A percentile compares a stretch with the other conserved stretches of the same genome.
Conservation (phyloP, 2,329 filamentous ascomycete species). For the Chaetoscypha palmicola region DNA sequence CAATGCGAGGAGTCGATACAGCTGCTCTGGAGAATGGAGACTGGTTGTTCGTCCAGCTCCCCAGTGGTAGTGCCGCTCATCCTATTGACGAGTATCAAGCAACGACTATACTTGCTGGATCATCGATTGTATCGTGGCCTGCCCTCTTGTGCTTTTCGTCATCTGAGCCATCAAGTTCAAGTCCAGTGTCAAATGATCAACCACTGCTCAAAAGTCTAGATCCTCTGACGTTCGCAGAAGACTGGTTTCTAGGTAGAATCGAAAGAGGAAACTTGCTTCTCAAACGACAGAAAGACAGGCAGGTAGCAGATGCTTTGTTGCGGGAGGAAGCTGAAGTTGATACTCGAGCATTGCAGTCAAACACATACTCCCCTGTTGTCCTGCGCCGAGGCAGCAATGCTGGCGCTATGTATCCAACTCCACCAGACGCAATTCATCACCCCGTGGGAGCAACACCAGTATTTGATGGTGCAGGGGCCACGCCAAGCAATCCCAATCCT, state of each 20-base stretch:
- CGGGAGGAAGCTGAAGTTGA: slow-evolving; percentile 40
- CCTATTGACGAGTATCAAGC: slow-evolving; percentile 21
- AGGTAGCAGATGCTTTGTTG: slow-evolving; percentile 30
- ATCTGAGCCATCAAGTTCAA: slow-evolving; percentile 10
- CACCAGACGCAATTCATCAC: slow-evolving; percentile 57
- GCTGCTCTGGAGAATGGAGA: slow-evolving; percentile 25
- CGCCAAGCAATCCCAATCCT: slow-evolving; percentile 41
- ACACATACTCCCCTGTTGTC: slow-evolving; percentile 45
- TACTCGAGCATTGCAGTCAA: slow-evolving; percentile 37
- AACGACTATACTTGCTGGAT: slow-evolving; percentile 20
- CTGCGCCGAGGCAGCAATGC: slow-evolving; percentile 43
- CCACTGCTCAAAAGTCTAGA: slow-evolving; percentile 18
- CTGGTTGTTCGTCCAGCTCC: slow-evolving; percentile 30
- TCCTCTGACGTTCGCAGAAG: slow-evolving; percentile 33
- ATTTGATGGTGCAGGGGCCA: slow-evolving; percentile 49
- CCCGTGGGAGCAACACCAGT: slow-evolving; percentile 47
- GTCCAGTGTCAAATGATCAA: slow-evolving; percentile 5
- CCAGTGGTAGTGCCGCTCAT: slow-evolving; percentile 20
- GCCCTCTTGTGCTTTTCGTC: slow-evolving; percentile 28
- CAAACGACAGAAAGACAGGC: slow-evolving; percentile 46
- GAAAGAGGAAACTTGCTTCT: slow-evolving; percentile 38
- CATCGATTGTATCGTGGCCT: slow-evolving; percentile 30
- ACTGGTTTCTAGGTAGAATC: slow-evolving; percentile 31
- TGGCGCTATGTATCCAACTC: slow-evolving; percentile 63
- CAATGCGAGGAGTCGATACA: slow-evolving; percentile 25